These are phyloP conservation scores for Phaseolus lunatus DNA, from an alignment of 306 rosid genomes.

Conservation along the genomic window DNA sequence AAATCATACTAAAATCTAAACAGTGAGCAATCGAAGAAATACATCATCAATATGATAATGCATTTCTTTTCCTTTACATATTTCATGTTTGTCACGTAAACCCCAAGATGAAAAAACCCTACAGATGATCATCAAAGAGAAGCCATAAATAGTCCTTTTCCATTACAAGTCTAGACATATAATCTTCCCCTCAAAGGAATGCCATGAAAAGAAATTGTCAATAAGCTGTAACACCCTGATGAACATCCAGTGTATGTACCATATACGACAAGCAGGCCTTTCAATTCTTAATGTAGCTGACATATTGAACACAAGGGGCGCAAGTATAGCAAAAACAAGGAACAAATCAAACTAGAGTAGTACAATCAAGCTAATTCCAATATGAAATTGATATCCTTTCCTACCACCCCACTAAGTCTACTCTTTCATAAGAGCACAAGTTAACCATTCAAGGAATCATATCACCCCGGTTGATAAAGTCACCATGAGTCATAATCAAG, in stretches of 20 bases:
- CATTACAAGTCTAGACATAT: not conserved
- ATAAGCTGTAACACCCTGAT: slow-evolving; percentile 18
- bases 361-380: not conserved
- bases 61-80: slow-evolving; percentile 19
- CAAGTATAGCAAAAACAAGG: slow-evolving; percentile 12
- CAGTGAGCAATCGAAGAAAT: not conserved
- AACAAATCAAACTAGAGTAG: slow-evolving; percentile 8
- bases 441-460: not conserved
- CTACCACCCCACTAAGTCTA: slow-evolving; percentile 4
- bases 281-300: slow-evolving; percentile 29
- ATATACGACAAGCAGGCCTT: slow-evolving; percentile 11
- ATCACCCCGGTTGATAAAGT: slow-evolving; percentile 16
- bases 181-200: slow-evolving; percentile 18
- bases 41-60: slow-evolving; percentile 23
- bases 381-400: not conserved
- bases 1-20: slow-evolving; percentile 1
- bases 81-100: slow-evolving; percentile 22
- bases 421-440: slow-evolving; percentile 24
- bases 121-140: slow-evolving; percentile 23
- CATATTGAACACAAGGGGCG: not conserved
- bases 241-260: not conserved
- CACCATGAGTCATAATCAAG: slow-evolving; percentile 20
- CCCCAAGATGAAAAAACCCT: not conserved
- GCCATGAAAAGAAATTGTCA: not conserved
- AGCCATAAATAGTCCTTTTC: slow-evolving; percentile 14